Percentiles rank a stretch among this genome's conserved stretches.
phyloP scores from a whole-genome alignment of 257 asterid species.

The Gentiana macrophylla region DNA sequence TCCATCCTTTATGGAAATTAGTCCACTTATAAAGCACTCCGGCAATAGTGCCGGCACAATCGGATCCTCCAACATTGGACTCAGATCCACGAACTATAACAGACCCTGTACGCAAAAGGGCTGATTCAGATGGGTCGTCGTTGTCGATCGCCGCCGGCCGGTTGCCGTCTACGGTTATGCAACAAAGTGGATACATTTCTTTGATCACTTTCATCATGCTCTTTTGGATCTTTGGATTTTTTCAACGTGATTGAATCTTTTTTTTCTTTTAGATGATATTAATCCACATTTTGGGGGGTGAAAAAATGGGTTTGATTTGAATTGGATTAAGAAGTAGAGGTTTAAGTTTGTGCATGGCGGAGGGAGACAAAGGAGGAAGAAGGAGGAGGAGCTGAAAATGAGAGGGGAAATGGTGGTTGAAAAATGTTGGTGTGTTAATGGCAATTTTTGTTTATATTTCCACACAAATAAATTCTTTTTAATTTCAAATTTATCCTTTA shows the following conservation, averaged over 20 bases:
- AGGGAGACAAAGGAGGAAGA: neutral
- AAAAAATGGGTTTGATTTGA: too few species aligned
- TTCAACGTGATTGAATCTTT: neutral
- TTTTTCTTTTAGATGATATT: neutral
- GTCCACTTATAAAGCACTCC: conserved; percentile 89
- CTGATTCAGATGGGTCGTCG: conserved; percentile 47
- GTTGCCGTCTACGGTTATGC: conserved; percentile 56
- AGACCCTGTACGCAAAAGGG: conserved; percentile 62
- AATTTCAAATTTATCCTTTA: too few species aligned
- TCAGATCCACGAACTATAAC: conserved; percentile 70
- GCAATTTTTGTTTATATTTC: too few species aligned
- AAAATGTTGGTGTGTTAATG: neutral
- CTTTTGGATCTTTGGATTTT: neutral
- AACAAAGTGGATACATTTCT: conserved; percentile 93
- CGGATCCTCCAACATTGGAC: conserved; percentile 50
- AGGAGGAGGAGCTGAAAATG: conserved; percentile 30
- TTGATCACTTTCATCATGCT: conserved; percentile 53
- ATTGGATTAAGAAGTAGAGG: neutral
- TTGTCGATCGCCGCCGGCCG: conserved; percentile 47
- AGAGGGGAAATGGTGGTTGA: conserved; percentile 11
- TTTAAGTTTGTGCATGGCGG: conserved; percentile 1
- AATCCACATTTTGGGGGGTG: too few species aligned
- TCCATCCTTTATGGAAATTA: conserved; percentile 90
- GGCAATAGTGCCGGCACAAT: conserved; percentile 42
- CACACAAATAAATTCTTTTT: too few species aligned